Evolutionary conservation across 169 alveolate species (phyloP), one percentile per base, ranked within the genome.

Genomic region (Plasmodium fragile): DNA sequence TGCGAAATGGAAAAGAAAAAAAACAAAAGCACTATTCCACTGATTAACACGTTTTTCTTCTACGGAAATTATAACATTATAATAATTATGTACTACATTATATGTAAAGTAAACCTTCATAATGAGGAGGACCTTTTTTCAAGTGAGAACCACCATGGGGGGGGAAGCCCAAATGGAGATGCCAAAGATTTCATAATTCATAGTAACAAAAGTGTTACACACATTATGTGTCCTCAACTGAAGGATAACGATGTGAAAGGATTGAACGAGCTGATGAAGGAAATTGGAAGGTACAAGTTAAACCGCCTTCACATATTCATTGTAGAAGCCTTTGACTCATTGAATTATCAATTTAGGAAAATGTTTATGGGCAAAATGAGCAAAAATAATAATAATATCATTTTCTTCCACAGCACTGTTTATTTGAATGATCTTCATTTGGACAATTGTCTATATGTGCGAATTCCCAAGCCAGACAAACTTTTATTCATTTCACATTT

Each of bases 31-130:
- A 34, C 36, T 36, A 25, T 55, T n/a, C 43, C 94, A n/a, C 52
- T 41, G 34, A 81, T 91, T 49, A 91, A 91, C 53, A 70, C 82
- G 7, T 91, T 91, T 69, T 81, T 75, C 32, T 75, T 91, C 53
- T 91, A 28, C 52, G 94, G 94, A 65, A 32, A 81, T 70, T 91
- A 80, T 55, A 91, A 91, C 52, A 49, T 91, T 43, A 30, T 91
- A 34, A 80, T 91, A 70, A 91, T 91, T 22, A 91, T 91, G 32
- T 91, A 91, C 43, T 91, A 81, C 53, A 65, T 91, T 7, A 43
- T 91, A 91, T 41, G 10, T 22, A 91, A 81, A 71, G 28, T 71
- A 81, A 81, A 80, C 8, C 18, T 91, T 7, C 83, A 80, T 91
- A 81, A 79, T 45, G 69, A 43, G 22, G 69, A 43, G 34, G 8